Evolutionary conservation across 805 yeast genomes (phyloP).

Genomic region (Candida manassasensis): DNA sequence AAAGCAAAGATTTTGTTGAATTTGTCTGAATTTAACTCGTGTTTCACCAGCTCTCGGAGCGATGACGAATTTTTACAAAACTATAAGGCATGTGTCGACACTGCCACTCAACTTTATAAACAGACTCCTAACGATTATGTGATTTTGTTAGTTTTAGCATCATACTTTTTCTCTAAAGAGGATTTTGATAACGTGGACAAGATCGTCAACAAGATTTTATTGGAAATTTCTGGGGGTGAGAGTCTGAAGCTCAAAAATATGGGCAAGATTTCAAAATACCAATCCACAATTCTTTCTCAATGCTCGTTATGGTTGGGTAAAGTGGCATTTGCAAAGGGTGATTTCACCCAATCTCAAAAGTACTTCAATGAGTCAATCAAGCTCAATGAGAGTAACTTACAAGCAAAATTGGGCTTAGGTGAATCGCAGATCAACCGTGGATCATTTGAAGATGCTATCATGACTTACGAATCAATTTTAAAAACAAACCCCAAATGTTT

Average conservation of each 20-base stretch:
- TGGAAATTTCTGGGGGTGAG: slow-evolving; percentile 15
- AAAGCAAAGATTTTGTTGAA: slow-evolving; percentile 64
- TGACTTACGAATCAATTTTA: slow-evolving; percentile 74
- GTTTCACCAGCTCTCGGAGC: slow-evolving; percentile 50
- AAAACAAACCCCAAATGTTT: slow-evolving; percentile 62
- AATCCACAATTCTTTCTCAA: slow-evolving; percentile 30
- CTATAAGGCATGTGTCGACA: slow-evolving; percentile 56
- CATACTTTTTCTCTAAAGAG: slow-evolving; percentile 68
- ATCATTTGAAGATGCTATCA: slow-evolving; percentile 74
- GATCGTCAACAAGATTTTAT: slow-evolving; percentile 48
- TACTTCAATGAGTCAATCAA: slow-evolving; percentile 69
- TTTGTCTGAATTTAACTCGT: slow-evolving; percentile 62
- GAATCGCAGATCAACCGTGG: slow-evolving; percentile 77
- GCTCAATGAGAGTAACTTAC: slow-evolving; percentile 56
- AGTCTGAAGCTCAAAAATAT: slow-evolving; percentile 13
- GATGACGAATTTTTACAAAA: slow-evolving; percentile 57
- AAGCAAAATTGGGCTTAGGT: slow-evolving; percentile 79
- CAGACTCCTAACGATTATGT: slow-evolving; percentile 50
- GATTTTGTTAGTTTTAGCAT: slow-evolving; percentile 60
- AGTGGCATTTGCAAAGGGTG: slow-evolving; percentile 54
- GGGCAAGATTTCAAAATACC: slow-evolving; percentile 22
- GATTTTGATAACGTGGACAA: slow-evolving; percentile 54
- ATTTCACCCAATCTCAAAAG: slow-evolving; percentile 66
- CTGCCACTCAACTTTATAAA: slow-evolving; percentile 35
- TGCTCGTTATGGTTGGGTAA: slow-evolving; percentile 79